Evolutionary conservation across 306 rosid genomes (phyloP), one percentile per base, ranked within the genome.

Genomic region (Alnus rubra): DNA sequence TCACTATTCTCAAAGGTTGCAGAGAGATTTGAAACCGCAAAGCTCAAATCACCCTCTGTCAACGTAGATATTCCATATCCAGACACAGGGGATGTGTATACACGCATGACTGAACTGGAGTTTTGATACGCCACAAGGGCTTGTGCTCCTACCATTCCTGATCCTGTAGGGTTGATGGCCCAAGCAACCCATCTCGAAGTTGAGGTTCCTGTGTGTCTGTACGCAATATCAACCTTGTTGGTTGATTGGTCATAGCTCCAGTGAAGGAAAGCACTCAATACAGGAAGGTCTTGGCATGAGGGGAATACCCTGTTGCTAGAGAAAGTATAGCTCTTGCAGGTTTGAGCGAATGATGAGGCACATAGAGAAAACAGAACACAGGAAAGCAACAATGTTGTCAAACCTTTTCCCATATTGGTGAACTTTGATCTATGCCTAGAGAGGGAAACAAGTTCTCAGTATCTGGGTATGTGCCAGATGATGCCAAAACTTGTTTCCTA

Each of bases 101-200:
- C 91, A 5, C 0, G 78, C 0, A 60, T 33, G 8, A 19, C 0
- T 0, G 91, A 90, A 42, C 68, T 48, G 0, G 92, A 71, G 44
- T 71, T 87, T n/a, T 74, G 83, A 5, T 74, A 7, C 3, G 90
- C 92, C 12, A 88, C 93, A 48, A 91, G 88, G 45, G 91, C 78
- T 64, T 93, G 93, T 3, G 94, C 82, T 37, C 94, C 91, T 8
- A 0, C 0, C 98, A 93, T 93, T 42, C 8, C 1, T 1, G 4
- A 33, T 0, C 33, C 52, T 3, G 0, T 39, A 1, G 90, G 90
- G 47, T 93, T 89, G 30, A 93, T 23, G 28, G 28, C 28, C 28
- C 98, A 93, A 0, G 97, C 35, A 1, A 93, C 92, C 94, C 98
- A 93, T 1, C 5, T 86, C 48, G 72, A 8, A 9, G 86, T 31